A percentile compares a stretch with the other conserved stretches of the same genome.
Conservation (phyloP, 129 eudicot genomes). For the Flaveria brownii region DNA sequence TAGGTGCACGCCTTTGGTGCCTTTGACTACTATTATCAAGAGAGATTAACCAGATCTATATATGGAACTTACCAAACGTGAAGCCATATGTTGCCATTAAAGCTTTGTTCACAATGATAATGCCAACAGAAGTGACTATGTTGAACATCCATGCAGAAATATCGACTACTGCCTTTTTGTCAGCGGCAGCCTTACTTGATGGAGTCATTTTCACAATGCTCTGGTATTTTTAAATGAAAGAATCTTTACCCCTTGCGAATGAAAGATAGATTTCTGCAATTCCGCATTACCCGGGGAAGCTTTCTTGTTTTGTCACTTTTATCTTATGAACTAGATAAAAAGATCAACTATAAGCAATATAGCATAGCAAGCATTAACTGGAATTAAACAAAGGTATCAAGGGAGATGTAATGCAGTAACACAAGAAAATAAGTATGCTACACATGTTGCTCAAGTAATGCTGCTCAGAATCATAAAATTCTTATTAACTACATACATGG, state of each 20-base stretch:
- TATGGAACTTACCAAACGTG: conserved; percentile 59
- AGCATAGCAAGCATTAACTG: conserved; percentile 18
- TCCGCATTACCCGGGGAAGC: conserved; percentile 43
- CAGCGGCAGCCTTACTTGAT: conserved; percentile 84
- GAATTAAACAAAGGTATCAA: conserved; percentile 19
- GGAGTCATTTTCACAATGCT: conserved; percentile 59
- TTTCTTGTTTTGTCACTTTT: conserved; percentile 35
- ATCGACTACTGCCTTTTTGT: conserved; percentile 65
- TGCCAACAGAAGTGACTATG: conserved; percentile 55
- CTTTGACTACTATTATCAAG: not conserved
- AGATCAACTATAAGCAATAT: conserved; percentile 17
- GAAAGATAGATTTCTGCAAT: conserved; percentile 25
- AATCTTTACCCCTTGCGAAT: conserved; percentile 49
- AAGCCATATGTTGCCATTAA: conserved; percentile 78
- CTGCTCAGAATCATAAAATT: conserved; percentile 1
- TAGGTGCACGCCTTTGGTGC: no score
- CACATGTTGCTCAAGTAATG: not conserved
- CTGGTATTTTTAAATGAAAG: conserved; percentile 26
- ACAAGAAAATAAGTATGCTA: not conserved
- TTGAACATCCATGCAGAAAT: conserved; percentile 51
- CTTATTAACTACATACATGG: not conserved
- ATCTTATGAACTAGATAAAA: conserved; percentile 20
- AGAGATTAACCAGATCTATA: not conserved
- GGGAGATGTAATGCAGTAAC: not conserved
- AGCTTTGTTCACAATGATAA: conserved; percentile 76